phyloP scores from a whole-genome alignment of 2,329 filamentous ascomycete species.

The Alternaria arborescens region DNA sequence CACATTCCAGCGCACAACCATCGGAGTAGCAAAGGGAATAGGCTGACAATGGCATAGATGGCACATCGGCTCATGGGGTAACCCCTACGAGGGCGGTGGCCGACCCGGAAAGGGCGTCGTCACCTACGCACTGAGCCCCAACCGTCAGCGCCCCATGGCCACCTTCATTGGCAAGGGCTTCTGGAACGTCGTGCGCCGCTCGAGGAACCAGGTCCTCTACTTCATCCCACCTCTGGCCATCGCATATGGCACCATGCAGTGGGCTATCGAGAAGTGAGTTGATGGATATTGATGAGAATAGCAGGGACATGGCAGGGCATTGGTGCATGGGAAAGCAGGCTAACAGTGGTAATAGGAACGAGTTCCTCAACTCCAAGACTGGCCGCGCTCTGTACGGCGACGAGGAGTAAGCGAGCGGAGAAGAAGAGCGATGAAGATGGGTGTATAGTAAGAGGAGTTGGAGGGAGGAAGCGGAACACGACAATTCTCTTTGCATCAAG shows the following conservation, averaged over 20 bases:
- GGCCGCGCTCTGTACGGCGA: conserved; percentile 66
- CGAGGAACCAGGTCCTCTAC: conserved; percentile 87
- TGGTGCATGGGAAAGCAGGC: neutral
- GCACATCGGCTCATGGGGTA: conserved; percentile 50
- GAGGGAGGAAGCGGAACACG: conserved; percentile 14
- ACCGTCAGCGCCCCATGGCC: conserved; percentile 88
- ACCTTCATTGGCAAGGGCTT: conserved; percentile 80
- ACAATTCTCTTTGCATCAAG: conserved; percentile 23
- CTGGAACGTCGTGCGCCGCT: conserved; percentile 95
- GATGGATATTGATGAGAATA: neutral
- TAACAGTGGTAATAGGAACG: conserved; percentile 65
- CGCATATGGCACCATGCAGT: conserved; percentile 85
- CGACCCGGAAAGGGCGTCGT: conserved; percentile 67
- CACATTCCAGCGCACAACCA: conserved; percentile 13
- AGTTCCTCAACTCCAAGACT: conserved; percentile 82
- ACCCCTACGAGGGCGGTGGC: conserved; percentile 51
- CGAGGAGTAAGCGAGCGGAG: conserved; percentile 33
- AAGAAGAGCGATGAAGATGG: conserved; percentile 5
- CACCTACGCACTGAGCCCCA: conserved; percentile 80
- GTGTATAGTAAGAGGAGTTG: conserved; percentile 14
- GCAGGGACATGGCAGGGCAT: neutral
- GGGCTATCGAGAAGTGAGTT: conserved; percentile 88
- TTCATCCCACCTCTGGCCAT: conserved; percentile 79
- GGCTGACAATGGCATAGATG: conserved; percentile 39
- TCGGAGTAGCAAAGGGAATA: conserved; percentile 10